Evolutionary conservation across 345 rosid species (phyloP), one percentile per base, ranked within the genome.

Genomic region (Dovyalis caffra): DNA sequence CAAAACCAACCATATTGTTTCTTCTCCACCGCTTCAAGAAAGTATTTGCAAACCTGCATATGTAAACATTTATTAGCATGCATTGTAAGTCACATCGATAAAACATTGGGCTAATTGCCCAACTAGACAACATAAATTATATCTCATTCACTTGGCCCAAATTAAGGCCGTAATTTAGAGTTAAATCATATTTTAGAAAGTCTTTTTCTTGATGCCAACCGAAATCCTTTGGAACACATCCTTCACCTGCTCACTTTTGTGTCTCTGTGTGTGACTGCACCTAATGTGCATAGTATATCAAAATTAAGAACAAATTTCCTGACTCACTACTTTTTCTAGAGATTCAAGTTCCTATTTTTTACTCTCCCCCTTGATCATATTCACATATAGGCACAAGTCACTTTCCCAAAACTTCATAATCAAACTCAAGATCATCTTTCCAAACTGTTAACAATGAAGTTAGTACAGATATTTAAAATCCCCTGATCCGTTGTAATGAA

Each of bases 1-100:
- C 99, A 95, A 77, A 93, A 95, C 96, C 97, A 95, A 69, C 98
- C 99, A 83, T 92, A 92, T 76, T 95, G 97, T 81, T 92, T 92
- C 92, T 88, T 92, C 76, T 95, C 99, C 74, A 95, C 99, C 6
- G 96, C 97, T 6, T 95, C 98, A 85, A 95, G 83, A 84, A 91
- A 95, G 83, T 90, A 79, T 77, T 95, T 95, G 96, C 99, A 95
- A 66, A 95, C 97, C 99, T 95, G 80, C 56, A 70, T 49, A 63
- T 21, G n/a, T n/a, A n/a, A n/a, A 9, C 56, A 25, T 56, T 18
- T 40, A 40, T 9, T n/a, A 5, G 1, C n/a, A 67, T 9, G 12
- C 26, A 29, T 25, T 16, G 68, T 8, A 37, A 49, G 2, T 40
- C 32, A 4, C 62, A 69, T 11, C 29, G 56, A 71, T 18, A 66